phyloP scores from a whole-genome alignment of 306 rosid genomes.

The Neltuma alba region DNA sequence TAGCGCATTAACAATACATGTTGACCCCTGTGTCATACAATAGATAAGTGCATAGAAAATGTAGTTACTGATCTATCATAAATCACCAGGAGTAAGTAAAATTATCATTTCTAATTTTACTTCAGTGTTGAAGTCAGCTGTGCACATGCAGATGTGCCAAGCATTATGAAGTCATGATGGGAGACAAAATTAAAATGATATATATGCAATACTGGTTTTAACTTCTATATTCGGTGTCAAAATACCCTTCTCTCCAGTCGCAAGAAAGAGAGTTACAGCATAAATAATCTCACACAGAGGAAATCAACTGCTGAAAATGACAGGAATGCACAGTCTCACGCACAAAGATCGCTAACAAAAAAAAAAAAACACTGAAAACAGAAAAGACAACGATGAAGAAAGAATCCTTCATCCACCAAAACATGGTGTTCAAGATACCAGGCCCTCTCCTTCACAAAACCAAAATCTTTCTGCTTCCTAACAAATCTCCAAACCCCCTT shows the following conservation, averaged over 20 bases:
- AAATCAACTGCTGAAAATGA: neutral
- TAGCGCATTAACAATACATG: slow-evolving; percentile 93
- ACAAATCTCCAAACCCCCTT: neutral
- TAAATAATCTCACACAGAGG: neutral
- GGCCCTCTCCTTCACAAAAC: neutral
- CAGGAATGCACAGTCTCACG: neutral
- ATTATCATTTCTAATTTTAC: neutral
- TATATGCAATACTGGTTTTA: neutral
- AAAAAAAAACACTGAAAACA: neutral
- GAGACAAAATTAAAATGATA: neutral
- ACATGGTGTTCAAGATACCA: neutral
- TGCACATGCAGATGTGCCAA: neutral
- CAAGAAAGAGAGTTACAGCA: neutral
- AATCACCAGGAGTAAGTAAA: slow-evolving; percentile 9
- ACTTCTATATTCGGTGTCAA: neutral
- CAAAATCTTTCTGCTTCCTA: neutral
- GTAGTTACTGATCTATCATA: slow-evolving; percentile 28
- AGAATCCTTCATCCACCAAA: neutral
- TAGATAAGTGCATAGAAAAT: slow-evolving; percentile 31
- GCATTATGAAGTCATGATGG: neutral
- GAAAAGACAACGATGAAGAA: neutral
- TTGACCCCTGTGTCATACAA: slow-evolving; percentile 68
- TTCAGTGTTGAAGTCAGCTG: neutral
- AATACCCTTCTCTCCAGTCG: neutral
- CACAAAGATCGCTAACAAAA: neutral